Conservation (phyloP, 2,329 filamentous ascomycete genomes). For the Bipolaris bicolor region DNA sequence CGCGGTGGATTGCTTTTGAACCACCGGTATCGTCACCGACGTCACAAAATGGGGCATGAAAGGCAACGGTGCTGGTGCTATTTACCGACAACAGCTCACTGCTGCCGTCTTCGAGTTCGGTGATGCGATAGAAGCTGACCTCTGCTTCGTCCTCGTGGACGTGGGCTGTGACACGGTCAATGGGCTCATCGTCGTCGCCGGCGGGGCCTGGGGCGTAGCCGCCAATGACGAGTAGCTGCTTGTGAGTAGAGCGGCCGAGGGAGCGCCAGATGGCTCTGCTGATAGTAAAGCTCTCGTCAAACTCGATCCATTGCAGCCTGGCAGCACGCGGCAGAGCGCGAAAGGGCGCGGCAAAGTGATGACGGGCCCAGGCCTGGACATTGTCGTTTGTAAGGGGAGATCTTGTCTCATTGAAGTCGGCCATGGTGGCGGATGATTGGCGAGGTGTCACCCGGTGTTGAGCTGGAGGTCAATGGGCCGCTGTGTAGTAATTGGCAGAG, state of each 20-base stretch:
- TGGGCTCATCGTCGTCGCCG: conserved; percentile 28
- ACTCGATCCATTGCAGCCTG: conserved; percentile 30
- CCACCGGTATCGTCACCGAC: conserved; percentile 35
- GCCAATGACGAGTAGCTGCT: conserved; percentile 37
- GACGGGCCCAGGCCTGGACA: conserved; percentile 32
- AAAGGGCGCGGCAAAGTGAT: conserved; percentile 29
- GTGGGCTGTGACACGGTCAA: conserved; percentile 34
- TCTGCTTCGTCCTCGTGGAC: conserved; percentile 37
- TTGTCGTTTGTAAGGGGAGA: conserved; percentile 33
- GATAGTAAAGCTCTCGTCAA: conserved; percentile 35
- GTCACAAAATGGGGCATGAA: conserved; percentile 36
- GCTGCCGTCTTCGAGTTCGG: conserved; percentile 22
- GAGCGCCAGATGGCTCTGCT: conserved; percentile 34
- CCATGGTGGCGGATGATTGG: conserved; percentile 25
- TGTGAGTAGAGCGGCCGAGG: conserved; percentile 35
- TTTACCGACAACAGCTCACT: conserved; percentile 33
- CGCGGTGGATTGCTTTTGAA: conserved; percentile 36
- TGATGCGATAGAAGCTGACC: conserved; percentile 36
- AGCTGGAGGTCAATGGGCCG: conserved; percentile 8
- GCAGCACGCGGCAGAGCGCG: conserved; percentile 26
- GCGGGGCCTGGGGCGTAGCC: conserved; percentile 37
- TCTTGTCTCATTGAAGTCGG: conserved; percentile 36
- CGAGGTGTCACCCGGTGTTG: conserved; percentile 12
- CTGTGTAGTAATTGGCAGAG: conserved; percentile 12
- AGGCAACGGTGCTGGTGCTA: conserved; percentile 36